A percentile compares a stretch with the other conserved stretches of the same genome.
These are phyloP conservation scores for Nothophytophthora sp. DNA, from an alignment of 352 stramenopile species.

Conservation along the genomic window DNA sequence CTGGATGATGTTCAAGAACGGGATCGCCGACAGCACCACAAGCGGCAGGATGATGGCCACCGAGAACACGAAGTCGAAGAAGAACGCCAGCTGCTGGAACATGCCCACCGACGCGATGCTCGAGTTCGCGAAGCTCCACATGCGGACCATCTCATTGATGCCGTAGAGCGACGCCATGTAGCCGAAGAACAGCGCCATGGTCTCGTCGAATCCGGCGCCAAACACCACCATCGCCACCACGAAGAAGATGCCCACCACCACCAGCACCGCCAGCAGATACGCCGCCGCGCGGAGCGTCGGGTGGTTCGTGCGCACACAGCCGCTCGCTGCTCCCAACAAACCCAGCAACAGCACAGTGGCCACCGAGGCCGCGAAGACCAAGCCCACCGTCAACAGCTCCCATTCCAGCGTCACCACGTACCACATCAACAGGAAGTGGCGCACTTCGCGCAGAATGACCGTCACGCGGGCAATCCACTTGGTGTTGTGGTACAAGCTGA, in stretches of 20 bases:
- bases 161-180: constrained; percentile 78
- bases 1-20: constrained; percentile 88
- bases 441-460: constrained; percentile 73
- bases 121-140: constrained; percentile 78
- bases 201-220: constrained; percentile 29
- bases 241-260: constrained; percentile 50
- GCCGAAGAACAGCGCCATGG: constrained; percentile 77
- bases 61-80: constrained; percentile 87
- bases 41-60: constrained; percentile 73
- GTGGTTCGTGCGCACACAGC: constrained; percentile 31
- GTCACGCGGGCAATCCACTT: constrained; percentile 69
- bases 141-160: constrained; percentile 85
- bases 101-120: constrained; percentile 63
- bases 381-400: constrained; percentile 44
- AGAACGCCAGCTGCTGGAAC: constrained; percentile 83
- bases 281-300: constrained; percentile 47
- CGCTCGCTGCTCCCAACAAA: constrained; percentile 35
- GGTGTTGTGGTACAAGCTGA: constrained; percentile 74
- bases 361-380: constrained; percentile 59
- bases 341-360: constrained; percentile 62
- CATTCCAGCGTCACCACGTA: constrained; percentile 81
- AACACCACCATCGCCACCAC: constrained; percentile 42
- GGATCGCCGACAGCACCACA: constrained; percentile 79
- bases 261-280: constrained; percentile 48
- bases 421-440: constrained; percentile 86